Conservation (phyloP, 1,139 yeast genomes). For the Nadsonia commutata region DNA sequence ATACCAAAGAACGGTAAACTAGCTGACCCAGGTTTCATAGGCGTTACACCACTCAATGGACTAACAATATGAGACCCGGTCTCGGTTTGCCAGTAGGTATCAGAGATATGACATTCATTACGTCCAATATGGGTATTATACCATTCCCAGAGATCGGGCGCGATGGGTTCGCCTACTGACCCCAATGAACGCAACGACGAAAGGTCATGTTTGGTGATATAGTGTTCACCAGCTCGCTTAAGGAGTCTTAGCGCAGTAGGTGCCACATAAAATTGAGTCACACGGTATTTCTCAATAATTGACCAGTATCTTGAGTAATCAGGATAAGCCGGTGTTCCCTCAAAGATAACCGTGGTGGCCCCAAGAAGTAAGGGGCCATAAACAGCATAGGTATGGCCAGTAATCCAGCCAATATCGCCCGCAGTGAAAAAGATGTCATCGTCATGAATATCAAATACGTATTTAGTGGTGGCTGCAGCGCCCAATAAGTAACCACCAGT, state of each 20-base stretch:
- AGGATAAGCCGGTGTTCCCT: slow-evolving; percentile 97
- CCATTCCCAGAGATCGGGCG: slow-evolving; percentile 92
- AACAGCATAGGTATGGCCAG: slow-evolving; percentile 93
- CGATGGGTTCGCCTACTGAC: slow-evolving; percentile 86
- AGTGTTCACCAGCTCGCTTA: slow-evolving; percentile 67
- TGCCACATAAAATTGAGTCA: slow-evolving; percentile 76
- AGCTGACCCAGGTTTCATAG: slow-evolving; percentile 96
- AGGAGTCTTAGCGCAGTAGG: slow-evolving; percentile 78
- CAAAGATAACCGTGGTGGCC: slow-evolving; percentile 82
- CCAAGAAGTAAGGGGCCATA: slow-evolving; percentile 89
- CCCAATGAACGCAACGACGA: slow-evolving; percentile 60
- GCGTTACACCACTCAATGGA: slow-evolving; percentile 86
- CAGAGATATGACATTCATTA: slow-evolving; percentile 83
- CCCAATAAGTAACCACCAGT: slow-evolving; percentile 92
- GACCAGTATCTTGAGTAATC: slow-evolving; percentile 95
- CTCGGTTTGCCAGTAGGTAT: slow-evolving; percentile 99
- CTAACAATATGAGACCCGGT: slow-evolving; percentile 94
- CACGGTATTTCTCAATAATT: slow-evolving; percentile 61
- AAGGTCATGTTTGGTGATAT: slow-evolving; percentile 48
- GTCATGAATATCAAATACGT: slow-evolving; percentile 81
- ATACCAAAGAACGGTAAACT: slow-evolving; percentile 94
- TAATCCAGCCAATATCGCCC: slow-evolving; percentile 99
- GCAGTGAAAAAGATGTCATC: slow-evolving; percentile 89
- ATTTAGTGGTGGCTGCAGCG: slow-evolving; percentile 87
- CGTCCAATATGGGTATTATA: slow-evolving; percentile 71